Percentiles rank a stretch among this genome's conserved stretches.
These are phyloP conservation scores for Handroanthus guayacan DNA, from an alignment of 257 asterid species.

Conservation along the genomic window DNA sequence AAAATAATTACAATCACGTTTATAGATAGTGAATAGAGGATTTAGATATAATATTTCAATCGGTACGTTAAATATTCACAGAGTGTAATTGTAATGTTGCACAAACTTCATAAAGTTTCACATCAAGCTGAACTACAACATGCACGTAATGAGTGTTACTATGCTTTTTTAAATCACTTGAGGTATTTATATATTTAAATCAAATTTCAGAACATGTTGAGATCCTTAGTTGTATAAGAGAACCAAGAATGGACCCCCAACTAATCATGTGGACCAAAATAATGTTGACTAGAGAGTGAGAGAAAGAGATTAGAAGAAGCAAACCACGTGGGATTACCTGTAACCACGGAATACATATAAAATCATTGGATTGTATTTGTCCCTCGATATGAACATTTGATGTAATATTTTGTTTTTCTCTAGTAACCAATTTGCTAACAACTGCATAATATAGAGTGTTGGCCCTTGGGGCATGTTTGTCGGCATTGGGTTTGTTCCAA, in stretches of 20 bases:
- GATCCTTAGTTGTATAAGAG: background rate
- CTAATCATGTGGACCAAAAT: slow-evolving; percentile 19
- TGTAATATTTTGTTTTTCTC: slow-evolving; percentile 45
- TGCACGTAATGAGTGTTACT: too few species aligned
- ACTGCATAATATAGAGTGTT: slow-evolving; percentile 21
- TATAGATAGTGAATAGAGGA: too few species aligned
- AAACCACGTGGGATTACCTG: slow-evolving; percentile 73
- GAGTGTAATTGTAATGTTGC: too few species aligned
- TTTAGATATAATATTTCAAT: too few species aligned
- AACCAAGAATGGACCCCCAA: slow-evolving; percentile 18
- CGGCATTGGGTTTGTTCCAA: slow-evolving; percentile 41
- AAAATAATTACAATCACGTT: too few species aligned
- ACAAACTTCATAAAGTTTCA: too few species aligned
- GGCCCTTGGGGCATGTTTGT: slow-evolving; percentile 42
- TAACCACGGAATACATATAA: slow-evolving; percentile 42
- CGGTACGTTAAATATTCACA: too few species aligned
- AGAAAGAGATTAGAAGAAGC: slow-evolving; percentile 42
- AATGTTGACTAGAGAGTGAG: slow-evolving; percentile 41
- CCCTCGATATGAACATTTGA: slow-evolving; percentile 42
- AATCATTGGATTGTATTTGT: slow-evolving; percentile 34
- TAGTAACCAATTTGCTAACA: slow-evolving; percentile 13
- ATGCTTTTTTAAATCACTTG: too few species aligned
- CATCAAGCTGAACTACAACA: too few species aligned
- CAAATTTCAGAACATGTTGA: too few species aligned
- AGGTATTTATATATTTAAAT: too few species aligned